Evolutionary conservation across 129 eudicot species (phyloP), one percentile per base, ranked within the genome.

Genomic region (Centrapalus pauciflorus): DNA sequence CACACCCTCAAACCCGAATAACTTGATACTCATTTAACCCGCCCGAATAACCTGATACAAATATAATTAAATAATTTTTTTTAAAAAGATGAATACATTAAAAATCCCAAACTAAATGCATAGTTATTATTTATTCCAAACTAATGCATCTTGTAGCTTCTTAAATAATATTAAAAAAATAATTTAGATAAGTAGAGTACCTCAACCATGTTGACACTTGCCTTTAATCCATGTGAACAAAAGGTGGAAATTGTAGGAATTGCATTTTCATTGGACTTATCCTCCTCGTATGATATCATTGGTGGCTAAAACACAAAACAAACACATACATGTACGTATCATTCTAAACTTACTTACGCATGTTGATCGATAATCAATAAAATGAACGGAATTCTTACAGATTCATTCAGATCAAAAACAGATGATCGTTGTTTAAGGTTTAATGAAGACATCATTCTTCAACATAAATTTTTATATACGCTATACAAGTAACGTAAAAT

Each of bases 171-270:
- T n/a, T n/a, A n/a, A n/a, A n/a, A n/a, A n/a, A n/a, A n/a, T n/a
- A 49, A 66, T 43, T 3, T 4, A 50, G 14, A n/a, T 26, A 50
- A 35, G 17, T 51, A 62, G 12, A 52, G 25, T 75, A 75, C 79
- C 79, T 75, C 79, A 58, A 75, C 45, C 62, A 75, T 57, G 74
- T 75, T 75, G 34, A 75, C 25, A 45, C 55, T 75, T 16, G 79
- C 74, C 48, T 75, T 58, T 24, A 74, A 26, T 26, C 68, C 79
- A 32, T 66, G 40, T 28, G 74, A 49, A 75, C 20, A 66, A 57
- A 25, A 45, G 65, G 46, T 27, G 30, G 79, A 66, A 46, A 66
- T 56, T 32, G 24, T 46, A 43, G 79, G 74, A 46, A 46, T 30
- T 28, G 9, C 29, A 33, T 46, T 46, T 24, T 34, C 79, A 25